phyloP scores from a whole-genome alignment of 345 rosid species.

The Adansonia digitata region DNA sequence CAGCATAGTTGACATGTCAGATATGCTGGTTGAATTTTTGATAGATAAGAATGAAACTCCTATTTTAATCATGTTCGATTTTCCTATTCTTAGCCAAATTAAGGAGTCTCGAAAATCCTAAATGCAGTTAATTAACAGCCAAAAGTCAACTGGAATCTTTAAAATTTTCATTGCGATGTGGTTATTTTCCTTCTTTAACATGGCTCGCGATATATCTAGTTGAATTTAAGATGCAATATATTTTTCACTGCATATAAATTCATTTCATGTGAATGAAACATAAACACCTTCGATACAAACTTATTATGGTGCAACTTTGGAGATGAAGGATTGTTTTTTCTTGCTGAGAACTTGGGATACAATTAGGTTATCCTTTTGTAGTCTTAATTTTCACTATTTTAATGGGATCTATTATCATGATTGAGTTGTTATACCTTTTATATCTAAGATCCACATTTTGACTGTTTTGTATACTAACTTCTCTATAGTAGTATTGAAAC shows the following conservation, averaged over 20 bases:
- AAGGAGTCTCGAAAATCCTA: not conserved
- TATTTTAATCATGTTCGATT: not conserved
- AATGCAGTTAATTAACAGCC: not conserved
- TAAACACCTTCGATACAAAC: constrained; percentile 13
- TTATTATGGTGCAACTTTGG: constrained; percentile 82
- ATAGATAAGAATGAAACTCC: not conserved
- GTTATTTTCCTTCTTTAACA: not conserved
- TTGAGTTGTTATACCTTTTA: not conserved
- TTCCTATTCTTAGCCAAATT: not conserved
- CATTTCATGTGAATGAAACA: constrained; percentile 3
- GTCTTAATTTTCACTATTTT: constrained; percentile 5
- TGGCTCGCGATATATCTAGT: not conserved
- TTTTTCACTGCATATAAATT: not conserved
- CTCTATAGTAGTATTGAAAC: not conserved
- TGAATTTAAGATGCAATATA: not conserved
- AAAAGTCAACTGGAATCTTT: not conserved
- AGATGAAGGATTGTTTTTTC: constrained; percentile 85
- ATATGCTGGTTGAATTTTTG: constrained; percentile 38
- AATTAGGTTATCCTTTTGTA: constrained; percentile 57
- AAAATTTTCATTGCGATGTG: not conserved
- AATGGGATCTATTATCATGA: not conserved
- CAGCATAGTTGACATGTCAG: constrained; percentile 88
- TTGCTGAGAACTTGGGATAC: constrained; percentile 85
- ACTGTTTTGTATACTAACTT: not conserved
- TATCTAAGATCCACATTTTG: not conserved